Base-by-base conservation (phyloP, 164 flowering plant genomes). In the Sedum album region DNA sequence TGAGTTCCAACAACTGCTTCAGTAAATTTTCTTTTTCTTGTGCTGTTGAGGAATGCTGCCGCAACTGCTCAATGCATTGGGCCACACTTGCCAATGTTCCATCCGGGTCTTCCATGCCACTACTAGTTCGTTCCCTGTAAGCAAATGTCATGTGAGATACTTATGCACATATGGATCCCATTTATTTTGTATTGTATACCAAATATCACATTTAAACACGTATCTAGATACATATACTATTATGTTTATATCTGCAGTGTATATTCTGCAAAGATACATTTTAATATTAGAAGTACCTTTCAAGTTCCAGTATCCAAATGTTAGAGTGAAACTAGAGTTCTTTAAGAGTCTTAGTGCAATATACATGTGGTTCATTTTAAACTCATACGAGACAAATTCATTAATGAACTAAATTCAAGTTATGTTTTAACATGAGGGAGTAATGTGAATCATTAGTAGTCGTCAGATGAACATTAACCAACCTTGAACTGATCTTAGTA, bases 11-110 rank as follows among this genome's bases (percentile, higher is more conserved):
- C 81, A 95, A 76, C 75, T 90, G 96, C 82, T 68, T 88, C 82
- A 92, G 73, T 35, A 86, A 77, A 75, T 66, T 75, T 70, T 92
- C 99, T 79, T 90, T 95, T 70, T 92, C 99, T 76, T 87, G 96
- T 20, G 72, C 73, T 46, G 94, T 77, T 17, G 96, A 90, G 63
- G 97, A 83, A 78, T 77, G 84, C 69, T 80, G 89, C 21, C 96
- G 84, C 83, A 95, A 79, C 72, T 85, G 90, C 86, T 92, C 98
- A 80, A 95, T 89, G 81, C 96, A 95, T 72, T 90, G 99, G 51
- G 97, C 99, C 78, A 95, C 99, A 80, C 89, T 90, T 67, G 97
- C 91, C 39, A 92, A 70, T 76, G 97, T 92, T 67, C 97, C 97
- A 83, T 95, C 99, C 42, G 93, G 88, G 76, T 95, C 99, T 79